These are phyloP conservation scores for Rhizopogon roseolus DNA, from an alignment of 768 basidiomycete species.

Conservation along the genomic window DNA sequence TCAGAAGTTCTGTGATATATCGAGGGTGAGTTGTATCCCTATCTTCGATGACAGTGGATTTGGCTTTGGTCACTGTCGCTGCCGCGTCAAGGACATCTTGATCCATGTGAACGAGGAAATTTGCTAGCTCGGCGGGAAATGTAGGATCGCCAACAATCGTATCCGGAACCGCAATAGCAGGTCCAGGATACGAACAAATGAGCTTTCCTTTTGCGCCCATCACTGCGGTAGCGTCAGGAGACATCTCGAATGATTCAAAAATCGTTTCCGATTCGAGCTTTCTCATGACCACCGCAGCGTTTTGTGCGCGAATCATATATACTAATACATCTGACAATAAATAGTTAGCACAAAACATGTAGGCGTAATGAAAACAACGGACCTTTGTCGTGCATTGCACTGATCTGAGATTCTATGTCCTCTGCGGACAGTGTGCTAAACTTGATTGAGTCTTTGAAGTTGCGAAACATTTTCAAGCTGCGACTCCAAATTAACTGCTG, in stretches of 20 bases:
- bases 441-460: slow-evolving; percentile 9
- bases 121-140: slow-evolving; percentile 31
- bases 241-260: slow-evolving; percentile 45
- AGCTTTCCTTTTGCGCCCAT: slow-evolving; percentile 39
- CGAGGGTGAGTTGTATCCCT: slow-evolving; percentile 37
- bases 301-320: slow-evolving; percentile 40
- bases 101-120: slow-evolving; percentile 33
- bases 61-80: slow-evolving; percentile 31
- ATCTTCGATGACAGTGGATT: slow-evolving; percentile 13
- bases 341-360: background rate
- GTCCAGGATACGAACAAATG: slow-evolving; percentile 40
- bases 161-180: slow-evolving; percentile 34
- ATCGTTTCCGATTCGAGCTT: slow-evolving; percentile 20
- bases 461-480: slow-evolving; percentile 27
- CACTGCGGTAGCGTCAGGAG: slow-evolving; percentile 29
- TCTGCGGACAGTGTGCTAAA: slow-evolving; percentile 6
- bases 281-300: slow-evolving; percentile 41
- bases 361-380: background rate
- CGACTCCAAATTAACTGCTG: slow-evolving; percentile 22
- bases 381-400: slow-evolving; percentile 13
- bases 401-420: slow-evolving; percentile 13
- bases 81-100: slow-evolving; percentile 25
- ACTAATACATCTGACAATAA: slow-evolving; percentile 29
- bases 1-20: slow-evolving; percentile 45
- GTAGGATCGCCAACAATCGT: slow-evolving; percentile 17